Conservation (phyloP, 495 filamentous ascomycete genomes). For the Geoglossum glabrum region DNA sequence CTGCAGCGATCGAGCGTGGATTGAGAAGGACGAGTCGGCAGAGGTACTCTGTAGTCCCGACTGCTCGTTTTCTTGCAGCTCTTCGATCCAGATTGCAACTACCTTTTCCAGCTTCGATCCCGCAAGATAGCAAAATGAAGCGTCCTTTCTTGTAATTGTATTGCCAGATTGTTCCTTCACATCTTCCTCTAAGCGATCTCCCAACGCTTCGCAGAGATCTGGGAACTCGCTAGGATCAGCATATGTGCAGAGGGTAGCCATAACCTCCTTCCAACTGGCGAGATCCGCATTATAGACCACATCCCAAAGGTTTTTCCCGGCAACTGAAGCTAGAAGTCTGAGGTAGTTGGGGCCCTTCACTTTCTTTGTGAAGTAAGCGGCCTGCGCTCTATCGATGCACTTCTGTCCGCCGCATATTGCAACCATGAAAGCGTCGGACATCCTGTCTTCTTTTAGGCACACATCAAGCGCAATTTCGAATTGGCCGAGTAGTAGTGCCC, state of each 20-base stretch:
- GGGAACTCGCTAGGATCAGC: constrained; percentile 77
- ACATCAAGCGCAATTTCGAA: constrained; percentile 82
- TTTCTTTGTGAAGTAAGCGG: constrained; percentile 73
- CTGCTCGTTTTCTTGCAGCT: constrained; percentile 65
- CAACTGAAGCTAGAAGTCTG: constrained; percentile 73
- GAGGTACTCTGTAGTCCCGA: constrained; percentile 42
- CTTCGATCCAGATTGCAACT: constrained; percentile 75
- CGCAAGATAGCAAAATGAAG: constrained; percentile 85
- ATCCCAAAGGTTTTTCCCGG: constrained; percentile 96
- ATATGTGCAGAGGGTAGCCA: constrained; percentile 89
- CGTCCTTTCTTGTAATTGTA: constrained; percentile 42
- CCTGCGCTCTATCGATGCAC: constrained; percentile 84
- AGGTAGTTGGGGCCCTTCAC: constrained; percentile 74
- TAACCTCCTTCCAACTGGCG: constrained; percentile 85
- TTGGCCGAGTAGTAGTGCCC: constrained; percentile 65
- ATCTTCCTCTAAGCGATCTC: constrained; percentile 72
- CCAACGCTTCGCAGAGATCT: constrained; percentile 89
- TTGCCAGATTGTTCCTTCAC: constrained; percentile 26
- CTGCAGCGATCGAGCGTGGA: constrained; percentile 77
- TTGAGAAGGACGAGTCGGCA: constrained; percentile 66
- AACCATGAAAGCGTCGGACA: constrained; percentile 95
- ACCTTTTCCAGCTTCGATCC: constrained; percentile 97
- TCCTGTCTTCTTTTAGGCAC: constrained; percentile 66
- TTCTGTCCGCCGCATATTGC: constrained; percentile 90
- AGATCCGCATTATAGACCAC: constrained; percentile 90